phyloP scores from a whole-genome alignment of 306 rosid genomes.

The Prosopis cineraria region DNA sequence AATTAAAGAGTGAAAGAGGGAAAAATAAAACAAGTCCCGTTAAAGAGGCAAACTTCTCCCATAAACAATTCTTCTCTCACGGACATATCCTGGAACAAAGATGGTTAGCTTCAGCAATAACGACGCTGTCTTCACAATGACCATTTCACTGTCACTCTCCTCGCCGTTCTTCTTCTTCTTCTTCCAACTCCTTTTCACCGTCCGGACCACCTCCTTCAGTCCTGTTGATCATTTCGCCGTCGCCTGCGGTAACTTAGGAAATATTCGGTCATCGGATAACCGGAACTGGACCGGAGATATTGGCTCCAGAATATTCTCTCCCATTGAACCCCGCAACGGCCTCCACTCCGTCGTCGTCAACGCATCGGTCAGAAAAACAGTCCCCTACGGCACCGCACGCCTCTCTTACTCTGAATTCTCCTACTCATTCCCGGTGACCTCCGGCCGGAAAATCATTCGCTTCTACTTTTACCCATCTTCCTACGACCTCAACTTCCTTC shows the following conservation, averaged over 20 bases:
- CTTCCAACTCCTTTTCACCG: background rate
- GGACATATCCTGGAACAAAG: too few species aligned
- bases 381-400: too few species aligned
- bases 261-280: background rate
- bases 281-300: background rate
- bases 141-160: background rate
- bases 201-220: background rate
- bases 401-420: too few species aligned
- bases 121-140: background rate
- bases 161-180: background rate
- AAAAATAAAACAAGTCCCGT: too few species aligned
- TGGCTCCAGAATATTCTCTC: too few species aligned
- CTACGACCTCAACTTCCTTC: background rate
- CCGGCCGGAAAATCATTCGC: background rate
- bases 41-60: too few species aligned
- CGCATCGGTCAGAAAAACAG: too few species aligned
- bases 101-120: too few species aligned
- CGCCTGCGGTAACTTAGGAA: background rate
- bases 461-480: background rate
- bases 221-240: background rate
- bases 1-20: too few species aligned
- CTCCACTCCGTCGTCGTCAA: too few species aligned
- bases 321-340: too few species aligned
- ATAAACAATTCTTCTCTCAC: too few species aligned
- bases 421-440: background rate